Evolutionary conservation across 345 rosid species (phyloP).

Genomic region (Cardiospermum halicacabum): DNA sequence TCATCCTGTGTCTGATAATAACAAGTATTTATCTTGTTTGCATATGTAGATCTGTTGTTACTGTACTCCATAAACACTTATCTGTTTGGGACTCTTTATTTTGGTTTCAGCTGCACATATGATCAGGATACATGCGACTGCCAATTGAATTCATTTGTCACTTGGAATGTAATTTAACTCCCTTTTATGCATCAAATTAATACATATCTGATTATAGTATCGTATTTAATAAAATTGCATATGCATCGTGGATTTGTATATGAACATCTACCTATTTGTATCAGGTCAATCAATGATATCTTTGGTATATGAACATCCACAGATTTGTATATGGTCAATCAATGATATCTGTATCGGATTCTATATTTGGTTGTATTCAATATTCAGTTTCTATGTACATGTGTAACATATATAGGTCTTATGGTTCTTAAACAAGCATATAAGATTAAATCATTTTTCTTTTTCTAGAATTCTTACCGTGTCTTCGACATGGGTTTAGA

Average conservation of each 20-base stretch:
- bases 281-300: too few species aligned
- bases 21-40: not conserved
- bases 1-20: not conserved
- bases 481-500: conserved; percentile 38
- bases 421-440: not conserved
- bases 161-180: too few species aligned
- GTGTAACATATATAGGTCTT: not conserved
- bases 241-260: too few species aligned
- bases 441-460: not conserved
- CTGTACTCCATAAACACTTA: not conserved
- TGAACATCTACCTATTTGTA: not conserved
- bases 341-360: not conserved
- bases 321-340: too few species aligned
- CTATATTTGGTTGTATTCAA: conserved; percentile 1
- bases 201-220: not conserved
- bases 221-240: not conserved
- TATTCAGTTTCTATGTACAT: not conserved
- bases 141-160: not conserved
- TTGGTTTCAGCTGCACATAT: not conserved
- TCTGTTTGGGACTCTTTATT: not conserved
- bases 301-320: not conserved
- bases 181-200: not conserved
- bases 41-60: not conserved
- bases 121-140: not conserved
- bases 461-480: conserved; percentile 18